Base-by-base conservation (phyloP, 768 basidiomycete genomes). In the Suillus bovinus region DNA sequence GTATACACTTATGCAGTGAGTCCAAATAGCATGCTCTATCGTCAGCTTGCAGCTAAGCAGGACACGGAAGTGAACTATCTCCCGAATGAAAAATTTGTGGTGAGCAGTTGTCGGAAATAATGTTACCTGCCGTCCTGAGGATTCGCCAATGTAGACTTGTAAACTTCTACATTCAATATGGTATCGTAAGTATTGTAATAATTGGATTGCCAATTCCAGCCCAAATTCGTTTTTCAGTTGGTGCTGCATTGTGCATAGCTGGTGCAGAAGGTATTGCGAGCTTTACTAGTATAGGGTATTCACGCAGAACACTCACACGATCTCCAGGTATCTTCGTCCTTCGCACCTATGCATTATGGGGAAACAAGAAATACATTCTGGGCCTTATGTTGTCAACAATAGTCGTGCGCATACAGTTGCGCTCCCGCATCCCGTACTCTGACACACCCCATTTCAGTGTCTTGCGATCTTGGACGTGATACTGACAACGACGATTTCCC, bases 311-410 rank as follows among this genome's bases (percentile, higher is more conserved):
- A 13, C 50, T 52, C 11, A 52, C 11, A 33, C 11, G 20, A 52
- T 7, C 20, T 34, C 6, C 50, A 52, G 50, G 50, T 52, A 52
- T 52, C 31, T 52, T 52, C 20, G 2, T 33, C 50, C 50, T 52
- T 52, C 50, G 50, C 50, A 52, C 50, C 16, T 52, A 52, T n/a
- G 50, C 29, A 33, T 52, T 52, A n/a, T 52, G 50, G 50, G 50
- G 50, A 52, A 20, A n/a, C 20, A 52, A 52, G 31, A 52, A n/a
- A 52, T 52, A 6, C 6, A 52, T 52, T 52, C 20, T 52, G 20
- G 20, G 20, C 31, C 31, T 52, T 13, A 52, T 52, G 31, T 13
- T 52, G 31, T 52, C 31, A n/a, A 52, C 50, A 20, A 5, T 52
- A n/a, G 31, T 52, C 11, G 50, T 52, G 31, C 20, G 50, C 11